Percentiles rank a stretch among this genome's conserved stretches.
Evolutionary conservation across 805 yeast species (phyloP).

Genomic region (Dipodascus albidus): DNA sequence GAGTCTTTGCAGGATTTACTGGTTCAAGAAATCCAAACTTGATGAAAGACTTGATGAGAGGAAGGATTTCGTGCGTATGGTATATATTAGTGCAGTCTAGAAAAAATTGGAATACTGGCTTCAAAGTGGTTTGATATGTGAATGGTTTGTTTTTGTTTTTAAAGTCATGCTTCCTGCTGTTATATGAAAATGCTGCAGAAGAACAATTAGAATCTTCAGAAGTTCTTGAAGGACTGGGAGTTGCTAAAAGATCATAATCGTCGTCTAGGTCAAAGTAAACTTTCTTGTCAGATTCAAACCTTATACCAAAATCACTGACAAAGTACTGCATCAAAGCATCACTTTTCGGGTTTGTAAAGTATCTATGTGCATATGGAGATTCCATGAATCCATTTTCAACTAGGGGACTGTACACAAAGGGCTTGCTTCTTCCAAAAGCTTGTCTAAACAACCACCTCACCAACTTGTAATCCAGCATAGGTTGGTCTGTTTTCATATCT

Average conservation of each 20-base stretch:
- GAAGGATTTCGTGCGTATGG: constrained; percentile 20
- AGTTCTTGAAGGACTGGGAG: neutral
- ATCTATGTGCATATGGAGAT: constrained; percentile 58
- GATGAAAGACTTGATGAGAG: constrained; percentile 11
- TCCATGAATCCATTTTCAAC: neutral
- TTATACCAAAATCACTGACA: constrained; percentile 50
- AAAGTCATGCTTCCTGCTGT: neutral
- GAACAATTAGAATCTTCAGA: constrained; percentile 9
- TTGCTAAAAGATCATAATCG: neutral
- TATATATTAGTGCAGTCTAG: constrained; percentile 78
- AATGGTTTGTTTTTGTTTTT: neutral
- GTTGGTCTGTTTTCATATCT: constrained; percentile 41
- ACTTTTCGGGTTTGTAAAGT: constrained; percentile 81
- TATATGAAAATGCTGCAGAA: neutral
- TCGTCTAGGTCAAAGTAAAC: constrained; percentile 19
- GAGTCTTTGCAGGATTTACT: constrained; percentile 3
- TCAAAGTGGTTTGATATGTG: constrained; percentile 16
- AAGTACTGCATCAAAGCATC: constrained; percentile 75
- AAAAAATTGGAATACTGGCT: constrained; percentile 75
- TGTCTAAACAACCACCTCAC: constrained; percentile 50
- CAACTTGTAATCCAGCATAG: constrained; percentile 51
- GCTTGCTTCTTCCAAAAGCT: constrained; percentile 40
- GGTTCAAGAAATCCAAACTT: constrained; percentile 25
- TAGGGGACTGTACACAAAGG: neutral
- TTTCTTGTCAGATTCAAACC: constrained; percentile 38